phyloP scores from a whole-genome alignment of 768 basidiomycete species.

The Suillus hirtellus region DNA sequence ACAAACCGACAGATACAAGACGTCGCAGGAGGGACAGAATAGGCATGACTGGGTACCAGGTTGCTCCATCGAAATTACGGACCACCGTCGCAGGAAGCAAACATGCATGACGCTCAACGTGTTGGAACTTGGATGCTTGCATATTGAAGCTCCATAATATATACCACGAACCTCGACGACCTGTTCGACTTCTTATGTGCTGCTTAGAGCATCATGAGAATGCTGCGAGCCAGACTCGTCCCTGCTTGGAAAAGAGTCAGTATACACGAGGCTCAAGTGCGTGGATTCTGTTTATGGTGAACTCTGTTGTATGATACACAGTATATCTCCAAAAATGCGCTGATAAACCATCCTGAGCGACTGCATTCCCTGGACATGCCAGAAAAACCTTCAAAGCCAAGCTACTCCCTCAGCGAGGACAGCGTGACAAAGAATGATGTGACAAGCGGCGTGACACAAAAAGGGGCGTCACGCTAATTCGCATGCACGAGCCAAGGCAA shows the following conservation, averaged over 20 bases:
- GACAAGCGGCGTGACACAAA: conserved; percentile 24
- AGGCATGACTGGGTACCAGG: conserved; percentile 19
- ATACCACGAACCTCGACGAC: background rate
- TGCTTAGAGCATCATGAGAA: background rate
- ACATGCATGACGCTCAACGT: background rate
- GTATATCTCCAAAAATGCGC: background rate
- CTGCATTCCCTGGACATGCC: background rate
- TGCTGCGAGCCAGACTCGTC: background rate
- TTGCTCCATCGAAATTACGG: conserved; percentile 4
- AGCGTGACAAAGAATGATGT: conserved; percentile 18
- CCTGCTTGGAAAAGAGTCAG: background rate
- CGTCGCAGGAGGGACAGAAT: background rate
- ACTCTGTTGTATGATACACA: background rate
- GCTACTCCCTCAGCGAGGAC: conserved; percentile 3
- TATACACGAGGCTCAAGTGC: background rate
- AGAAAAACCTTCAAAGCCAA: background rate
- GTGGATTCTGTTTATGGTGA: background rate
- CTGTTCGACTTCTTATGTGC: background rate
- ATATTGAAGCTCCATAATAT: background rate
- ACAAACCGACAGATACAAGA: background rate
- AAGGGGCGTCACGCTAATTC: conserved; percentile 30
- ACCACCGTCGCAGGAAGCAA: background rate
- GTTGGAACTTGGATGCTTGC: background rate
- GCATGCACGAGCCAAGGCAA: conserved; percentile 25
- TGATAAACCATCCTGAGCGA: conserved; percentile 3